Evolutionary conservation across 768 basidiomycete species (phyloP).

Genomic region (Cystobasidiopsis lactophilus): DNA sequence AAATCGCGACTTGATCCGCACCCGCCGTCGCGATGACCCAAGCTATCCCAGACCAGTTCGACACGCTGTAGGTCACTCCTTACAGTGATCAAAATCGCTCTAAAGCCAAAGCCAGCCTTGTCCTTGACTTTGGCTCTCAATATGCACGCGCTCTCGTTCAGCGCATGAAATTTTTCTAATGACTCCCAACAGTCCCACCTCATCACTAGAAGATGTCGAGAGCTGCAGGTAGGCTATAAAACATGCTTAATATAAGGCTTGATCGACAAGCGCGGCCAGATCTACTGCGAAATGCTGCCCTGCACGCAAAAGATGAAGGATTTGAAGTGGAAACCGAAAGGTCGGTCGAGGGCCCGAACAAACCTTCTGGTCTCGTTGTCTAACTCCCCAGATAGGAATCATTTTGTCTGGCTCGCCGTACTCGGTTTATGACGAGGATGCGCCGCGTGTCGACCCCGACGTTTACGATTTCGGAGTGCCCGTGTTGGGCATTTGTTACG

Average conservation of each 20-base stretch:
- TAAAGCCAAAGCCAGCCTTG: constrained; percentile 1
- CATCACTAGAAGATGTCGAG: constrained; percentile 90
- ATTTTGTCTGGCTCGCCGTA: constrained; percentile 96
- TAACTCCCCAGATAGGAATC: constrained; percentile 36
- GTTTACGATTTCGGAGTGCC: constrained; percentile 75
- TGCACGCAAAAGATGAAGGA: constrained; percentile 80
- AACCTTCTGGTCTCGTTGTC: background rate
- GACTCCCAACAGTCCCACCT: constrained; percentile 48
- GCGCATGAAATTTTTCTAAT: constrained; percentile 30
- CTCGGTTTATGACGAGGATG: constrained; percentile 80
- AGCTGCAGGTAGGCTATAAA: constrained; percentile 44
- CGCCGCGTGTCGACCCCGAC: constrained; percentile 81
- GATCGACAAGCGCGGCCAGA: background rate
- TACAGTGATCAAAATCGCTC: background rate
- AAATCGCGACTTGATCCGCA: too few relatives aligned
- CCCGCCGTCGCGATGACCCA: too few relatives aligned
- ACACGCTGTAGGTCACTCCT: too few relatives aligned
- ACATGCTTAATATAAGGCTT: background rate
- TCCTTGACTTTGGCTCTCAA: constrained; percentile 13
- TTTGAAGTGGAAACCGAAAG: constrained; percentile 81
- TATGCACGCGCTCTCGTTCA: background rate
- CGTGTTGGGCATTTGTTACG: constrained; percentile 91
- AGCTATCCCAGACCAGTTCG: too few relatives aligned
- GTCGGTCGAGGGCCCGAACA: constrained; percentile 26
- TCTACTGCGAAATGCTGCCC: constrained; percentile 85